These are phyloP conservation scores for Colletotrichum caudatum DNA, from an alignment of 2,329 filamentous ascomycete genomes.

Conservation along the genomic window DNA sequence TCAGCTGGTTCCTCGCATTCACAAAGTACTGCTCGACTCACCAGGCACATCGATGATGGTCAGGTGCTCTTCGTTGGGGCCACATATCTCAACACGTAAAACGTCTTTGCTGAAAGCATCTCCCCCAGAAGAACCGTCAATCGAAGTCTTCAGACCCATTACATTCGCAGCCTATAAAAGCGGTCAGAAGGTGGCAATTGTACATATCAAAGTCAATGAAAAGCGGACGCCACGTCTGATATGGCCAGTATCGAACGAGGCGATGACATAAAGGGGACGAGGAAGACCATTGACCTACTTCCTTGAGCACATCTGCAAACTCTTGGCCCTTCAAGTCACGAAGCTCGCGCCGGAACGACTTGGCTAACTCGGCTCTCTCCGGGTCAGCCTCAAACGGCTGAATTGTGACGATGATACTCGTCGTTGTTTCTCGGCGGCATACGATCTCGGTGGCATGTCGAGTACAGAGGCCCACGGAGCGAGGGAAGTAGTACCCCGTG, in stretches of 20 bases:
- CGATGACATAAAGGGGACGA: slow-evolving; percentile 42
- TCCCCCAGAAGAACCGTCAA: background rate
- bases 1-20: slow-evolving; percentile 51
- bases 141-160: slow-evolving; percentile 25
- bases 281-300: slow-evolving; percentile 55
- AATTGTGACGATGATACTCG: slow-evolving; percentile 58
- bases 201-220: background rate
- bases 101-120: slow-evolving; percentile 42
- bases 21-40: slow-evolving; percentile 57
- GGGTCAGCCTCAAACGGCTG: slow-evolving; percentile 47
- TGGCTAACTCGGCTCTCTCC: slow-evolving; percentile 8
- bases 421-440: slow-evolving; percentile 52
- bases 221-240: background rate
- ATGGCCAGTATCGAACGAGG: background rate
- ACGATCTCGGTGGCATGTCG: slow-evolving; percentile 63
- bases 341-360: slow-evolving; percentile 78
- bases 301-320: slow-evolving; percentile 26
- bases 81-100: slow-evolving; percentile 43
- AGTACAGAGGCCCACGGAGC: slow-evolving; percentile 59
- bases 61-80: slow-evolving; percentile 43
- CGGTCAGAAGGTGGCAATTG: background rate
- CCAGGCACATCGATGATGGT: slow-evolving; percentile 52
- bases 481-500: slow-evolving; percentile 62
- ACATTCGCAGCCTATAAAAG: slow-evolving; percentile 16
- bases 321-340: slow-evolving; percentile 73